Percentiles rank a stretch among this genome's conserved stretches.
These are phyloP conservation scores for Penicillium cataractarum DNA, from an alignment of 495 filamentous ascomycete genomes.

Conservation along the genomic window DNA sequence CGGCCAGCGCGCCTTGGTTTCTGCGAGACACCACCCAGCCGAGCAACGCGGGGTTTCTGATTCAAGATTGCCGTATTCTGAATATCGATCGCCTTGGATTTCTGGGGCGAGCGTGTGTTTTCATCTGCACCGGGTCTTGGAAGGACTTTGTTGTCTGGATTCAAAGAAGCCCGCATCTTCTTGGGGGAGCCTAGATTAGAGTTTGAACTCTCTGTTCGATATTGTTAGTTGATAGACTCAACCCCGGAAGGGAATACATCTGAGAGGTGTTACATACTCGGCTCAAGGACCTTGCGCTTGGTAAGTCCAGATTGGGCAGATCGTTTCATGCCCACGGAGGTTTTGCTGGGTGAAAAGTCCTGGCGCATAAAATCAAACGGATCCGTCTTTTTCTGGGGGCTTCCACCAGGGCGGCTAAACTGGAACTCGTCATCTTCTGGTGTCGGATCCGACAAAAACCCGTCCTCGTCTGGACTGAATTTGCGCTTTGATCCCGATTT, in stretches of 20 bases:
- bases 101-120: constrained; percentile 22
- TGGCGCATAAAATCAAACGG: constrained; percentile 12
- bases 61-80: constrained; percentile 2
- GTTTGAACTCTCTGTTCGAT: constrained; percentile 57
- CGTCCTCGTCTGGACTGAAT: constrained; percentile 58
- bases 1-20: constrained; percentile 24
- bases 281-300: constrained; percentile 59
- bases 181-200: constrained; percentile 39
- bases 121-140: constrained; percentile 17
- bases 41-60: constrained; percentile 17
- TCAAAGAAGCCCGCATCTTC: constrained; percentile 23
- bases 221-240: constrained; percentile 25
- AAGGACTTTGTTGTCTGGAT: constrained; percentile 21
- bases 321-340: constrained; percentile 22
- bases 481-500: constrained; percentile 65
- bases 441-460: constrained; percentile 23
- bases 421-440: constrained; percentile 53
- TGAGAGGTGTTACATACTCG: constrained; percentile 51
- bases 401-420: constrained; percentile 41
- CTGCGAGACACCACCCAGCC: constrained; percentile 5
- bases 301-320: constrained; percentile 18
- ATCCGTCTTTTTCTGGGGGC: constrained; percentile 15
- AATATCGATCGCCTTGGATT: constrained; percentile 20
- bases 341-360: constrained; percentile 26
- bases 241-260: neutral